phyloP scores from a whole-genome alignment of 1,284 basidiomycete genomes.

The Rhodotorula sp. region DNA sequence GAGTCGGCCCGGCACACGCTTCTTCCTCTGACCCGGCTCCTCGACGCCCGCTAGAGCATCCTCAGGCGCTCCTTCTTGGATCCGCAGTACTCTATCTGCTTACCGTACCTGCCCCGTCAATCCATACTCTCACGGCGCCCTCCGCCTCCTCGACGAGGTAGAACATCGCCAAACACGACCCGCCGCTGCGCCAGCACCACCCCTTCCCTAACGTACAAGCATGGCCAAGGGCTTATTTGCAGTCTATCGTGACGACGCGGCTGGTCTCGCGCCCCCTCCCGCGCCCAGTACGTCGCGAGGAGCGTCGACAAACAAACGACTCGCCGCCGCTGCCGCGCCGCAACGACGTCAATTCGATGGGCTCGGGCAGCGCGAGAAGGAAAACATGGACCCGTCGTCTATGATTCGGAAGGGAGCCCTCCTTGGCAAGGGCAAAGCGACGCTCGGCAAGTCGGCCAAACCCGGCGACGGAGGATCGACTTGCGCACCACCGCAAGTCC shows the following conservation, averaged over 20 bases:
- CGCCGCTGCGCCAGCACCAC: neutral
- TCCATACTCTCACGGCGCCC: neutral
- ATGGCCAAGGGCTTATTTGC: constrained; percentile 33
- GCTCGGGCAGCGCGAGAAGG: constrained; percentile 18
- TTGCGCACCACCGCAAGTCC: neutral
- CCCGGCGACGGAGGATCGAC: neutral
- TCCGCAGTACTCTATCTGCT: neutral
- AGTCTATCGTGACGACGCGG: constrained; percentile 24
- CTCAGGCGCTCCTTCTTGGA: neutral
- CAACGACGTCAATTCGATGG: constrained; percentile 1
- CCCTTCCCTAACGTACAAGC: too few species aligned
- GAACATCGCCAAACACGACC: constrained; percentile 5
- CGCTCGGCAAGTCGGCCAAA: constrained; percentile 2
- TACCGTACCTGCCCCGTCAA: neutral
- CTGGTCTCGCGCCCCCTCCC: neutral
- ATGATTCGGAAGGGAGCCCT: neutral
- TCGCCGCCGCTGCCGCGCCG: constrained; percentile 1
- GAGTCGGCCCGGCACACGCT: neutral
- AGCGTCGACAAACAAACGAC: constrained; percentile 6
- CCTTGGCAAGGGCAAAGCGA: constrained; percentile 5
- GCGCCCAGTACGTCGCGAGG: neutral
- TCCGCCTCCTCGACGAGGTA: neutral
- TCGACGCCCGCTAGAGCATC: neutral
- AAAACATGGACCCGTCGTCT: constrained; percentile 30
- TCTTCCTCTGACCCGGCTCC: neutral